Conservation (phyloP, 2,329 filamentous ascomycete species). For the Fusarium foetens region DNA sequence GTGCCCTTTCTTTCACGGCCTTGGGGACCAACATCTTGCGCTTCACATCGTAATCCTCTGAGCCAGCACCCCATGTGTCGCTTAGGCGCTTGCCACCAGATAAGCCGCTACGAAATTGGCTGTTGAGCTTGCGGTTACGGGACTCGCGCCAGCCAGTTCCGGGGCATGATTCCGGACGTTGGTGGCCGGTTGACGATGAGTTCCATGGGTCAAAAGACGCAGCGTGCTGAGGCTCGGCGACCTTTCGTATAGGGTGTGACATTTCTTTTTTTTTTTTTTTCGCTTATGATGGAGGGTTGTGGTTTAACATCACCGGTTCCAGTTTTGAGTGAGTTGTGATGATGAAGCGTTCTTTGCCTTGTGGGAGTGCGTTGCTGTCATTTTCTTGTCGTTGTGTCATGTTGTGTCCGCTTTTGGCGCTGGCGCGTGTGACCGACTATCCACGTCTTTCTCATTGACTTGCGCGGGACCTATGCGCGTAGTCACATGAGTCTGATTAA, state of each 20-base stretch:
- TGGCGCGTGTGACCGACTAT: slow-evolving; percentile 36
- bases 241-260: slow-evolving; percentile 39
- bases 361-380: neutral
- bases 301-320: neutral
- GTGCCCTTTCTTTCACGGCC: slow-evolving; percentile 52
- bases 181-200: slow-evolving; percentile 79
- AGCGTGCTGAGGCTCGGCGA: slow-evolving; percentile 55
- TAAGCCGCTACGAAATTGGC: slow-evolving; percentile 72
- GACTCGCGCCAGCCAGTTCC: slow-evolving; percentile 76
- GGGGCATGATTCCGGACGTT: slow-evolving; percentile 75
- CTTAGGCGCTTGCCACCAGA: slow-evolving; percentile 68
- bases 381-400: slow-evolving; percentile 23
- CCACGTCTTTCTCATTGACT: slow-evolving; percentile 28
- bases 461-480: slow-evolving; percentile 35
- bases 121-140: slow-evolving; percentile 73
- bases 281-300: neutral
- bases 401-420: slow-evolving; percentile 27
- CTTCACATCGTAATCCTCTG: slow-evolving; percentile 62
- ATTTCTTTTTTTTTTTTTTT: neutral
- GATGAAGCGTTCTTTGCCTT: neutral
- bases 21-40: slow-evolving; percentile 57
- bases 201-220: slow-evolving; percentile 75
- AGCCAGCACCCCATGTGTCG: slow-evolving; percentile 73
- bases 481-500: slow-evolving; percentile 40
- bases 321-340: neutral